Evolutionary conservation across 1,139 yeast genomes (phyloP).

Genomic region (Geotrichum siamense): DNA sequence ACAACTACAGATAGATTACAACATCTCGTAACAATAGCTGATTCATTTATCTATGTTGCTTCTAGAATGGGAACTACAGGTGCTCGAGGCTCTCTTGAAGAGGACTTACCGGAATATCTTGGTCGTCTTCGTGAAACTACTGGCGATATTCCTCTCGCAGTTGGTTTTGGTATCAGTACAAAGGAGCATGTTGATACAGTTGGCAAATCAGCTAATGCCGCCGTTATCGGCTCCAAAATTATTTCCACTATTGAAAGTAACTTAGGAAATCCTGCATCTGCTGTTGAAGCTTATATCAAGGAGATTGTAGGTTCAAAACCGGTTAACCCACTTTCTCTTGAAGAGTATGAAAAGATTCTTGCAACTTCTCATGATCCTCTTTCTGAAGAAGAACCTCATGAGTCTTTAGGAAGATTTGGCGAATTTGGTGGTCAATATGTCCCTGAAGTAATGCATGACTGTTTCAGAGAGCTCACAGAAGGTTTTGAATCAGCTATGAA

Average conservation of each 20-base stretch:
- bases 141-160: constrained; percentile 77
- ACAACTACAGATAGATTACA: constrained; percentile 84
- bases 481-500: constrained; percentile 85
- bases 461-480: constrained; percentile 78
- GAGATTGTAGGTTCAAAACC: constrained; percentile 61
- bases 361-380: constrained; percentile 24
- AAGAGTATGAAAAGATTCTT: constrained; percentile 28
- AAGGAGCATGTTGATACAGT: constrained; percentile 82
- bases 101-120: constrained; percentile 61
- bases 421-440: constrained; percentile 98
- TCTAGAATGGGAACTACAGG: constrained; percentile 98
- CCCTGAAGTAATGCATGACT: constrained; percentile 91
- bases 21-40: constrained; percentile 76
- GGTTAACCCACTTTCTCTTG: constrained; percentile 21
- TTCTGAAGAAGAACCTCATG: constrained; percentile 19
- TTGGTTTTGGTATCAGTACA: constrained; percentile 94
- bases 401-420: constrained; percentile 48
- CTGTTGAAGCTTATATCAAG: constrained; percentile 60
- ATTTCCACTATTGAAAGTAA: constrained; percentile 51
- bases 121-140: constrained; percentile 67
- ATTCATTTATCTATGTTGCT: constrained; percentile 90
- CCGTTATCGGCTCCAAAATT: constrained; percentile 87
- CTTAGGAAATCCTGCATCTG: constrained; percentile 49
- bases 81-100: constrained; percentile 58
- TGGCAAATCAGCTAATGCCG: constrained; percentile 78